Percentiles rank a stretch among this genome's conserved stretches.
Evolutionary conservation across 1,139 yeast species (phyloP).

Genomic region (Yamadazyma spencermartinsiae): DNA sequence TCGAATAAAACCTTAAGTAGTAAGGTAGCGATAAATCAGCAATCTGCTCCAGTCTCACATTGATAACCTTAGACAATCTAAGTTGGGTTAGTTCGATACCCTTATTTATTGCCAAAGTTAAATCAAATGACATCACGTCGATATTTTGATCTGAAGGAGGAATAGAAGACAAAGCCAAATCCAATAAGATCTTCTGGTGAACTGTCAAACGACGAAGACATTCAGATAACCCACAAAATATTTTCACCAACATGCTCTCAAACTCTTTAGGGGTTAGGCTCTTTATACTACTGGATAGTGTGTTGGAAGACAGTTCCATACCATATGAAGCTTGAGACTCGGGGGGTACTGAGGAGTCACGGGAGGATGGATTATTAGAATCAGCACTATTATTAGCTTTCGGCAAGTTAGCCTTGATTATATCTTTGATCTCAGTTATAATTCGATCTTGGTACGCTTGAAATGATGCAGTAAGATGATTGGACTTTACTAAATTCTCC

Average conservation of each 20-base stretch:
- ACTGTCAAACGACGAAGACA: slow-evolving; percentile 70
- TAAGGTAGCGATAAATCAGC: slow-evolving; percentile 53
- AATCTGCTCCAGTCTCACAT: slow-evolving; percentile 74
- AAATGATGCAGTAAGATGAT: slow-evolving; percentile 65
- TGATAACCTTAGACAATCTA: slow-evolving; percentile 74
- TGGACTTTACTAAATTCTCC: slow-evolving; percentile 60
- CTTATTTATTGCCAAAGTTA: slow-evolving; percentile 57
- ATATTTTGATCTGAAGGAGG: slow-evolving; percentile 29
- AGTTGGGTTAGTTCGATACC: slow-evolving; percentile 75
- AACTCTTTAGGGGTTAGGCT: slow-evolving; percentile 73
- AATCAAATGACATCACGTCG: slow-evolving; percentile 61
- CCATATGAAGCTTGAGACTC: slow-evolving; percentile 6
- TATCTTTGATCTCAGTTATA: slow-evolving; percentile 66
- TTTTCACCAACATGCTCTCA: slow-evolving; percentile 63
- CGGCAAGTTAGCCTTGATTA: slow-evolving; percentile 69
- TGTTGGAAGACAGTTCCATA: slow-evolving; percentile 13
- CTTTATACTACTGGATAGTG: slow-evolving; percentile 53
- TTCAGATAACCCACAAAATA: slow-evolving; percentile 67
- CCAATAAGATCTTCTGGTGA: slow-evolving; percentile 79
- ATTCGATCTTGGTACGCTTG: slow-evolving; percentile 66
- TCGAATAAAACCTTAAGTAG: slow-evolving; percentile 66
- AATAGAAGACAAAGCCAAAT: slow-evolving; percentile 62
- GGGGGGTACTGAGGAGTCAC: slow-evolving; percentile 30
- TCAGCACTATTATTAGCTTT: slow-evolving; percentile 15
- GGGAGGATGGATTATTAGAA: slow-evolving; percentile 31